Evolutionary conservation across 2,329 filamentous ascomycete genomes (phyloP), one percentile per base, ranked within the genome.

Genomic region (Colletotrichum spinosum): DNA sequence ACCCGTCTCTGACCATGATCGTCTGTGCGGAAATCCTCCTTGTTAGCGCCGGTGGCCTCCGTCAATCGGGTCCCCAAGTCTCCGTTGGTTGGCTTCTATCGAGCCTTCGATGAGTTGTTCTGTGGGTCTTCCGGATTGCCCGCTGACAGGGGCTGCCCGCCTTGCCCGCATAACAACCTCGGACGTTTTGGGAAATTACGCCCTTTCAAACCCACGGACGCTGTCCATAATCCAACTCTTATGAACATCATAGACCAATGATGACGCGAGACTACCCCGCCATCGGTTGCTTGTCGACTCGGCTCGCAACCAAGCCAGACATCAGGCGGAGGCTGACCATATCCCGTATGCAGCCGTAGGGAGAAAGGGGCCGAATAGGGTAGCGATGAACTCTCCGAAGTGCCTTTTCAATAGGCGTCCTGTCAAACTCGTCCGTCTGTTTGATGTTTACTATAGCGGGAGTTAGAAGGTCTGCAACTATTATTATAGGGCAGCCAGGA

Each of bases 141-240:
- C 74, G 72, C 68, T 52, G 50, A 65, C 72, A 71, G 64, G 69
- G 71, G 67, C 60, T 60, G 69, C 69, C 71, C 68, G 71, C 68
- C 67, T 68, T 72, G 64, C 53, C 73, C 73, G 80, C 81, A 83
- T 83, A 71, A 83, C 75, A 76, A 79, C 68, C 71, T 71, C 71
- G 70, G 72, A 76, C 73, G 67, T 55, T 77, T 81, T 80, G 77
- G 81, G 80, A 82, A 81, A 81, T 81, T 80, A 73, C 73, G 74
- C 70, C 74, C 65, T 74, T 70, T 77, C 58, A 77, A 76, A 70
- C 3, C 72, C 75, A 73, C 73, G 68, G 66, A 70, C 71, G 68
- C 71, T 72, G 70, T 69, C 75, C 73, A 78, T 79, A 80, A 69
- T 62, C 75, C 72, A 71, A 74, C 72, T 78, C 72, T 73, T 79